Conservation (phyloP, 192 early-diverging fungal genomes). For the Backusella liffmaniae region DNA sequence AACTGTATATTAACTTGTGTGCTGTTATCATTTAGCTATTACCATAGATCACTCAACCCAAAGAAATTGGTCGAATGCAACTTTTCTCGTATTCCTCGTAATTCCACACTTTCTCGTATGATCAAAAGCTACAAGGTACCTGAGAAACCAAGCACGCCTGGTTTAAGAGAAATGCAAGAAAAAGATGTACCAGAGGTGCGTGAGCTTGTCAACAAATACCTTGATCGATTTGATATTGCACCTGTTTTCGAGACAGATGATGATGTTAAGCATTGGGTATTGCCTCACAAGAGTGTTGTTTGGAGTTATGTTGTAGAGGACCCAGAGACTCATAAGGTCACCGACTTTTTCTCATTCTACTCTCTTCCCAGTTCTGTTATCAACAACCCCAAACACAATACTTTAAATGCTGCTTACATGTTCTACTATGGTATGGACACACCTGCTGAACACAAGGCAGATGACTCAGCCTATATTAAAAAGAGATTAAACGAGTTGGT, state of each 20-base stretch:
- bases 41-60: conserved; percentile 91
- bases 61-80: conserved; percentile 92
- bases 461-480: conserved; percentile 47
- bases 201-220: conserved; percentile 74
- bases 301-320: conserved; percentile 95
- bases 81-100: conserved; percentile 80
- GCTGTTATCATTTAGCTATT: conserved; percentile 64
- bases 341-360: conserved; percentile 95
- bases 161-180: conserved; percentile 77
- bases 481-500: conserved; percentile 61
- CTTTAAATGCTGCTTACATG: conserved; percentile 88
- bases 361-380: conserved; percentile 91
- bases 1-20: neutral
- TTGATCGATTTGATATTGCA: conserved; percentile 63
- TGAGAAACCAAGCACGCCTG: conserved; percentile 57
- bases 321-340: conserved; percentile 61
- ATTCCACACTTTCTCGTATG: conserved; percentile 69
- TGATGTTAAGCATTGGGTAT: conserved; percentile 89
- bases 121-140: conserved; percentile 74
- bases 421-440: conserved; percentile 86
- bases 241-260: conserved; percentile 75
- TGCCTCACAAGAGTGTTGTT: conserved; percentile 81
- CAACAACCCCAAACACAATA: conserved; percentile 65
- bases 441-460: conserved; percentile 38
- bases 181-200: conserved; percentile 76